phyloP scores from a whole-genome alignment of 1,284 basidiomycete genomes.

The Trichosporon sp. region DNA sequence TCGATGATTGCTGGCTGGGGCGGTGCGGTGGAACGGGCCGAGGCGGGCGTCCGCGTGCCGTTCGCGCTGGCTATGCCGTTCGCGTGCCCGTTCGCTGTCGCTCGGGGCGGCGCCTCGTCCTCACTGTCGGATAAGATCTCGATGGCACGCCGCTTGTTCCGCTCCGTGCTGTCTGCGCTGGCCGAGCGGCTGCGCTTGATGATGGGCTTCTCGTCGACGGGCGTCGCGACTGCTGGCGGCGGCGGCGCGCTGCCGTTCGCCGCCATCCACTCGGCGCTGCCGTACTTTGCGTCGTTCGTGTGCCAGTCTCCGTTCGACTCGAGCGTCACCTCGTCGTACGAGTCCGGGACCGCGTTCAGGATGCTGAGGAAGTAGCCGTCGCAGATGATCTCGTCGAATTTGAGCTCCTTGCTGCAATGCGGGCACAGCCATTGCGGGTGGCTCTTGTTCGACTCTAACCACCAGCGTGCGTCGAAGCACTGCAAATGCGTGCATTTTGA shows the following conservation, averaged over 20 bases:
- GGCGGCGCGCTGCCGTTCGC: constrained; percentile 4
- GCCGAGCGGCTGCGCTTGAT: constrained; percentile 8
- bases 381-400: constrained; percentile 75
- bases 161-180: neutral
- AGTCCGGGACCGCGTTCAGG: constrained; percentile 54
- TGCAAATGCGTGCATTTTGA: constrained; percentile 79
- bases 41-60: neutral
- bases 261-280: constrained; percentile 62
- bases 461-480: constrained; percentile 92
- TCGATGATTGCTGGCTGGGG: constrained; percentile 57
- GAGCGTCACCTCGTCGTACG: constrained; percentile 83
- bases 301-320: constrained; percentile 96
- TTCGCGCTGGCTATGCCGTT: neutral
- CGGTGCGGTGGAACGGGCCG: constrained; percentile 6
- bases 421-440: constrained; percentile 96
- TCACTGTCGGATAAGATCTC: constrained; percentile 73
- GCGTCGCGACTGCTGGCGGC: neutral
- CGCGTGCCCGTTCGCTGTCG: neutral
- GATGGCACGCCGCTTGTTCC: constrained; percentile 48
- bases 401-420: constrained; percentile 77
- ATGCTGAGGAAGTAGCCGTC: constrained; percentile 55
- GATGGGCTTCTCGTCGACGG: neutral
- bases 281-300: constrained; percentile 77
- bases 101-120: constrained; percentile 57
- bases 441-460: constrained; percentile 92